Percentiles rank a stretch among this genome's conserved stretches.
These are phyloP conservation scores for Cyclotella baltica DNA, from an alignment of 108 stramenopile genomes.

Conservation along the genomic window DNA sequence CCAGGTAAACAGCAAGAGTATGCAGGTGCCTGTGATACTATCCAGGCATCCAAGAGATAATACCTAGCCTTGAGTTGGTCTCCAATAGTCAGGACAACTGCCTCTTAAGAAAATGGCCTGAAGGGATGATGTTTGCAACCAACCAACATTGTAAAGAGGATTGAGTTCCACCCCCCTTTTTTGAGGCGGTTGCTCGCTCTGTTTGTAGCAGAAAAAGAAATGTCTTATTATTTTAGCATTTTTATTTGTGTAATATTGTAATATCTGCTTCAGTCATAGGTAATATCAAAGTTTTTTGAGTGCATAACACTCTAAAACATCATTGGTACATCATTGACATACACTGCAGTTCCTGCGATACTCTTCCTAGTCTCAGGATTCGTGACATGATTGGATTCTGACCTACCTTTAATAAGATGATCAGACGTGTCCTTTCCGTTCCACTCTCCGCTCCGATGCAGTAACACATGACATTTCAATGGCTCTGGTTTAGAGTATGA, in stretches of 20 bases:
- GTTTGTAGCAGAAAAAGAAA: no score
- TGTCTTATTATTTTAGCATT: no score
- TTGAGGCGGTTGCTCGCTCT: no score
- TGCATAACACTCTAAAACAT: constrained; percentile 32
- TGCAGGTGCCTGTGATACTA: no score
- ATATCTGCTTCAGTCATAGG: constrained; percentile 54
- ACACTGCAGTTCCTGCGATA: constrained; percentile 7
- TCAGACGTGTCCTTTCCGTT: constrained; percentile 7
- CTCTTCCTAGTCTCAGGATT: constrained; percentile 23
- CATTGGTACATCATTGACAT: constrained; percentile 20
- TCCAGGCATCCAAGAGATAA: no score
- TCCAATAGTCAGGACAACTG: no score
- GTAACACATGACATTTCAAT: constrained; percentile 23
- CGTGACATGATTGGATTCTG: constrained; percentile 32
- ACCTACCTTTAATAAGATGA: constrained; percentile 16
- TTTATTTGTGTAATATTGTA: constrained; percentile 28
- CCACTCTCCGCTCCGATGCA: neutral
- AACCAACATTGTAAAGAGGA: no score
- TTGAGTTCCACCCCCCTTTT: no score
- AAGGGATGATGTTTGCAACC: no score
- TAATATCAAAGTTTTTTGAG: constrained; percentile 33
- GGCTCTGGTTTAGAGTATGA: neutral
- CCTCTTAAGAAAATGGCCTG: no score
- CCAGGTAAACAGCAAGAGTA: no score
- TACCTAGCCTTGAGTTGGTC: no score